Base-by-base conservation (phyloP, 1,284 basidiomycete species). In the Irpex rosettiformis region DNA sequence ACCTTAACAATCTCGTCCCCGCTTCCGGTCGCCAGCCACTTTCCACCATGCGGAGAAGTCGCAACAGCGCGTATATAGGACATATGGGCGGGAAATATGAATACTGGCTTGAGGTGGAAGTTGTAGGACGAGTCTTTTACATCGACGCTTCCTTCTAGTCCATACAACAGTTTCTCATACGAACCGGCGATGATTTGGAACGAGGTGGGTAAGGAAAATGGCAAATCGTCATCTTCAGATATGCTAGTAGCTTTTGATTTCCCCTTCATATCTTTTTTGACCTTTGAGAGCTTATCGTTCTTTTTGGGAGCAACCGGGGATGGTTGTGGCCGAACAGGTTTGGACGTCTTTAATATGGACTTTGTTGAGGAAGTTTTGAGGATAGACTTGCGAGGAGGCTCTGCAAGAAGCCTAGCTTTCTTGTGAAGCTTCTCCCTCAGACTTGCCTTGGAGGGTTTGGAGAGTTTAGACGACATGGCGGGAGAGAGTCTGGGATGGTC, bases 11-110 rank as follows among this genome's bases (percentile, higher is more conserved):
- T 91, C 75, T 98, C 96, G 71, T 99, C 96, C 29, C 92, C 86
- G 62, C 93, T 94, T 0, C 95, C 96, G 0, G 93, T 96, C 3
- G 94, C 96, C 13, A 98, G 81, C 93, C 94, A 98, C 75, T 97
- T 98, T 1, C 93, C 94, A 30, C 93, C 92, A 4, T 82, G 75
- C 1, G 94, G 92, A 1, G 89, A 91, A 0, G 91, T 89, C 1
- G 93, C 91, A 3, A 96, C 89, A 7, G 92, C 86, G 68, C 95
- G 94, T 61, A 98, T 90, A 66, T 88, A 95, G 1, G 93, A 94
- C 33, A 96, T 85, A 74, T 98, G 96, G 0, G 96, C 96, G 29
- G 96, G 95, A 75, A 98, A 98, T 62, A 95, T 94, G 74, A 99
- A 99, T 55, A 92, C 82, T 0, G 96, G 94, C 62, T 88, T 86